phyloP scores from a whole-genome alignment of 2,329 filamentous ascomycete genomes.

The Ophiostoma perfectum region DNA sequence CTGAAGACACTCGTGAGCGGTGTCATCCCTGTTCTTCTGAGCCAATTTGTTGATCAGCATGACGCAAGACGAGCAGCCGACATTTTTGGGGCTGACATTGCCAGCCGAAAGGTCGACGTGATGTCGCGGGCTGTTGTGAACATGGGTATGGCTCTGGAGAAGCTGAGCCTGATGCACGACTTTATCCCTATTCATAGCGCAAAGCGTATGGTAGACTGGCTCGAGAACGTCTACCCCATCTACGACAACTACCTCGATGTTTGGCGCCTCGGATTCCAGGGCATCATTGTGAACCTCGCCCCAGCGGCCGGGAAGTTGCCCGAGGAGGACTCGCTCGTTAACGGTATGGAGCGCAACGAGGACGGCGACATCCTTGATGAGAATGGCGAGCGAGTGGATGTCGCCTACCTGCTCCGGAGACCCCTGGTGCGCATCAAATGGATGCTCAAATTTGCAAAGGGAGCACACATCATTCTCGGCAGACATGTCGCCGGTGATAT shows the following conservation, averaged over 20 bases:
- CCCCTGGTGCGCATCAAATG: conserved; percentile 85
- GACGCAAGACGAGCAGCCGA: conserved; percentile 55
- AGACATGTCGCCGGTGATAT: conserved; percentile 52
- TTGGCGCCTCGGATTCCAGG: conserved; percentile 91
- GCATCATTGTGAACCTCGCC: conserved; percentile 87
- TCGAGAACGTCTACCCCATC: conserved; percentile 67
- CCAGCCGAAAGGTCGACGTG: conserved; percentile 49
- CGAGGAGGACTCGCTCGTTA: conserved; percentile 55
- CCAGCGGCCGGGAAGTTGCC: conserved; percentile 52
- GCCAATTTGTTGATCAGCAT: conserved; percentile 70
- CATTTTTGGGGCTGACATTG: conserved; percentile 57
- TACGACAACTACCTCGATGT: conserved; percentile 81
- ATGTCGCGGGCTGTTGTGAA: conserved; percentile 83
- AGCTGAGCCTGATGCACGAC: conserved; percentile 72
- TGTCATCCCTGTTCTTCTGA: conserved; percentile 86
- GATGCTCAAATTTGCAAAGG: conserved; percentile 75
- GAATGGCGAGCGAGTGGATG: conserved; percentile 85
- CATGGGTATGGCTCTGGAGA: conserved; percentile 88
- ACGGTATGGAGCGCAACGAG: conserved; percentile 54
- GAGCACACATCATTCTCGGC: conserved; percentile 54
- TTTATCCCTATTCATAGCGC: conserved; percentile 70
- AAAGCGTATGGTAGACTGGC: conserved; percentile 72
- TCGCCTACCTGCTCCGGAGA: conserved; percentile 85
- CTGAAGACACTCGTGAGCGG: conserved; percentile 90
- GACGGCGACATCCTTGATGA: conserved; percentile 63